Evolutionary conservation across 257 asterid genomes (phyloP).

Genomic region (Echium plantagineum): DNA sequence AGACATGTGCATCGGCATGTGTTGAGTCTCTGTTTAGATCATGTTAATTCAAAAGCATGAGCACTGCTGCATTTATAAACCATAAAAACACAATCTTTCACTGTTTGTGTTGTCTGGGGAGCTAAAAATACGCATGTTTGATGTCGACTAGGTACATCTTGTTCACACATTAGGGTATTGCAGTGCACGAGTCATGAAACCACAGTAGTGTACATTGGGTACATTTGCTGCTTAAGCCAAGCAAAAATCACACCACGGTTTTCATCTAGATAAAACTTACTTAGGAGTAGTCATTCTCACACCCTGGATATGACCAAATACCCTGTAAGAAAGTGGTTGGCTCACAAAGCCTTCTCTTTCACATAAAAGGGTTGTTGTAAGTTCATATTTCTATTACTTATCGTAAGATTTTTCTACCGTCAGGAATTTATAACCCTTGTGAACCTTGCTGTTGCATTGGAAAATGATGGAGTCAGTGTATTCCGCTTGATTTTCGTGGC

Average conservation of each 20-base stretch:
- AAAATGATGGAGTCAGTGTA: constrained; percentile 61
- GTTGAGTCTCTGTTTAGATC: background rate
- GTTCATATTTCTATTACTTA: too few relatives aligned
- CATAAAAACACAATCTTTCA: too few relatives aligned
- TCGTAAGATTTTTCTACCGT: background rate
- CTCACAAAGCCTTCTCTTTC: background rate
- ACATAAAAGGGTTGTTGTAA: too few relatives aligned
- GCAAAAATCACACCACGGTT: background rate
- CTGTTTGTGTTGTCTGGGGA: too few relatives aligned
- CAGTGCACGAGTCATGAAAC: too few relatives aligned
- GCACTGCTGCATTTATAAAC: too few relatives aligned
- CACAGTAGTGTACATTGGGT: too few relatives aligned
- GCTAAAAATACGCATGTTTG: too few relatives aligned
- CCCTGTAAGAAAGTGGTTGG: background rate
- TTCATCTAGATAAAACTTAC: background rate
- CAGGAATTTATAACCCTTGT: constrained; percentile 20
- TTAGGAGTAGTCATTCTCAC: background rate
- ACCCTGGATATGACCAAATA: background rate
- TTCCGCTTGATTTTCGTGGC: constrained; percentile 71
- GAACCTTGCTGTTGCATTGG: constrained; percentile 49
- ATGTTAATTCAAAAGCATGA: background rate
- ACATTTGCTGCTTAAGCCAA: too few relatives aligned
- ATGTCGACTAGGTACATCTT: too few relatives aligned
- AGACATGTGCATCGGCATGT: too few relatives aligned
- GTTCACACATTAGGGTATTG: too few relatives aligned